These are phyloP conservation scores for Acanthamoeba triangularis DNA, from an alignment of 208 protist species.

Conservation along the genomic window DNA sequence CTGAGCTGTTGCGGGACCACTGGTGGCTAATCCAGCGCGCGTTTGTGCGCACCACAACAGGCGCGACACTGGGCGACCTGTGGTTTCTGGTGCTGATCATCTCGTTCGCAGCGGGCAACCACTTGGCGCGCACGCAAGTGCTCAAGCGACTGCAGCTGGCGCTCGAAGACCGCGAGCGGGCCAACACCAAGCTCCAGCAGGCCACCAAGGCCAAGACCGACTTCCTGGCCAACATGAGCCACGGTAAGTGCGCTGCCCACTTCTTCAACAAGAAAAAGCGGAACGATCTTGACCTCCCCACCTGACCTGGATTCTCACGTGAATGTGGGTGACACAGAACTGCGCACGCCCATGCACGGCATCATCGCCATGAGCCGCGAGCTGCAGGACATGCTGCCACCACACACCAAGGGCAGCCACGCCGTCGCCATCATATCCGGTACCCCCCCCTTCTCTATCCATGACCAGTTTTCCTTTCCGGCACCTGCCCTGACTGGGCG, in stretches of 20 bases:
- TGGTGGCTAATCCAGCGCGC: neutral
- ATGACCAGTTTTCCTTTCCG: no score
- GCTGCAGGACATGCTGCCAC: neutral
- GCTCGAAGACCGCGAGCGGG: constrained; percentile 16
- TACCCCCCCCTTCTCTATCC: constrained; percentile 21
- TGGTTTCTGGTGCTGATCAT: neutral
- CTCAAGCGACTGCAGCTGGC: neutral
- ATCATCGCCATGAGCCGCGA: constrained; percentile 33
- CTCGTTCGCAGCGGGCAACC: neutral
- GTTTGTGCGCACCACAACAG: neutral
- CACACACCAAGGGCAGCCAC: neutral
- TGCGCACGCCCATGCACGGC: constrained; percentile 54
- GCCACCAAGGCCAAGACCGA: constrained; percentile 48
- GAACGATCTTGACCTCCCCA: neutral
- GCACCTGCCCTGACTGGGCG: no score
- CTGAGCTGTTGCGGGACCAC: neutral
- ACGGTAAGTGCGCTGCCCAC: neutral
- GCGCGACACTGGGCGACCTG: neutral
- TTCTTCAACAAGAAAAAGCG: no score
- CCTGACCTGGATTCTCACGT: no score
- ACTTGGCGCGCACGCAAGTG: neutral
- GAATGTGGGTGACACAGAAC: no score
- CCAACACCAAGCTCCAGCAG: constrained; percentile 31
- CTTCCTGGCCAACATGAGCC: constrained; percentile 67
- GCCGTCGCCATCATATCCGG: constrained; percentile 35